These are phyloP conservation scores for Pythium rishiriense DNA, from an alignment of 352 stramenopile species.

Conservation along the genomic window DNA sequence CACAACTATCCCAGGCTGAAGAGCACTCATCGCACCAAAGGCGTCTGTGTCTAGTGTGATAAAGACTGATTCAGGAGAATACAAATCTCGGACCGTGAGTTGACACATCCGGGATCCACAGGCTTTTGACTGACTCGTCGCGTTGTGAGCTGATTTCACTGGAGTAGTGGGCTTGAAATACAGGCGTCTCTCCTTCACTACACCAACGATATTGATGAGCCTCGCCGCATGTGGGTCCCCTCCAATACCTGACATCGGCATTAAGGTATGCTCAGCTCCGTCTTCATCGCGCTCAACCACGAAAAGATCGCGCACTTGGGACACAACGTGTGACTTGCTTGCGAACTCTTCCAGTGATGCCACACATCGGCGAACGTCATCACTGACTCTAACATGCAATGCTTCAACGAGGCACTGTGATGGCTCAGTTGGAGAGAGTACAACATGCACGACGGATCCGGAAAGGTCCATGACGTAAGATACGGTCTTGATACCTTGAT, in stretches of 20 bases:
- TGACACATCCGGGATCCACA: slow-evolving; percentile 16
- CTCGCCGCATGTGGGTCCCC: slow-evolving; percentile 17
- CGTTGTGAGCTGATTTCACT: background rate
- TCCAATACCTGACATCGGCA: background rate
- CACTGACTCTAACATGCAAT: background rate
- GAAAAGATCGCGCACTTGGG: slow-evolving; percentile 17
- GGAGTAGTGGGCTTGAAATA: slow-evolving; percentile 5
- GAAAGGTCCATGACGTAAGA: slow-evolving; percentile 1
- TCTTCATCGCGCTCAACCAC: background rate
- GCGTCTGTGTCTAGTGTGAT: slow-evolving; percentile 46
- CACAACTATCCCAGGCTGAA: slow-evolving; percentile 39
- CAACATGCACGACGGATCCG: background rate
- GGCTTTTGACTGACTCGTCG: background rate
- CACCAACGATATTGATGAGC: slow-evolving; percentile 21
- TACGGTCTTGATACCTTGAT: background rate
- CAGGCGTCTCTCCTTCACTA: slow-evolving; percentile 13
- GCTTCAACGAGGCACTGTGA: background rate
- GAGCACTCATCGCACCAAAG: slow-evolving; percentile 37
- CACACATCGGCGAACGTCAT: background rate
- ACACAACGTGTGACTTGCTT: background rate
- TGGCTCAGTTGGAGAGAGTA: background rate
- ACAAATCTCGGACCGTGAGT: slow-evolving; percentile 44
- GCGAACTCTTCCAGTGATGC: slow-evolving; percentile 3
- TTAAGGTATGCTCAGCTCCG: background rate
- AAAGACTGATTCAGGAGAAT: slow-evolving; percentile 43